These are phyloP conservation scores for Fusarium tuaranense DNA, from an alignment of 2,329 filamentous ascomycete species.

Conservation along the genomic window DNA sequence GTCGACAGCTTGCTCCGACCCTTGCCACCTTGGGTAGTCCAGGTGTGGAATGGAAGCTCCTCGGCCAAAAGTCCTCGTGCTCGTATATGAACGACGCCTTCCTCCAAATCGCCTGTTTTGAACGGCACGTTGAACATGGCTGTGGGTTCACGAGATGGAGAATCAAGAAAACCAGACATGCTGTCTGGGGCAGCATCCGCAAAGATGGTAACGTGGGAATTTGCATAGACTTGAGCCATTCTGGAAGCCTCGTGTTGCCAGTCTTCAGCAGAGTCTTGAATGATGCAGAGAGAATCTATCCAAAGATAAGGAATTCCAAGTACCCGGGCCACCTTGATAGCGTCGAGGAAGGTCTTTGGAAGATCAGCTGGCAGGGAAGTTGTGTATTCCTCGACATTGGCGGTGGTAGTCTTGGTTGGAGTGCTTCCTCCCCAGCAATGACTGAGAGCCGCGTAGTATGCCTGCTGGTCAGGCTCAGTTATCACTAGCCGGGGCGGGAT, in stretches of 20 bases:
- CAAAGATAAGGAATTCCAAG: not conserved
- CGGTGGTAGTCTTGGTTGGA: not conserved
- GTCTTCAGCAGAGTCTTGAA: not conserved
- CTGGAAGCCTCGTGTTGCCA: not conserved
- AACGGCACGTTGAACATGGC: not conserved
- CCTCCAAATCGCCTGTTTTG: not conserved
- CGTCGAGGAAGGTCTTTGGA: not conserved
- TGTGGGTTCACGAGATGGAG: not conserved
- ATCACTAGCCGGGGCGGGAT: not conserved
- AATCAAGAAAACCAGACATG: not conserved
- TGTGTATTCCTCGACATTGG: not conserved
- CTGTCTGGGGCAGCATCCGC: not conserved
- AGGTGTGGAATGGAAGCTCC: not conserved
- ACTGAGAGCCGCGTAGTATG: not conserved
- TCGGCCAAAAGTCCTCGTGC: not conserved
- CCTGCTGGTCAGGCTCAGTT: not conserved
- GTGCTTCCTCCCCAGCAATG: constrained; percentile 1
- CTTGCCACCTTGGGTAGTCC: not conserved
- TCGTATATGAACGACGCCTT: not conserved
- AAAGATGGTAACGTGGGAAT: not conserved
- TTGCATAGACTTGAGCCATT: not conserved
- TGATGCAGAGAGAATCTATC: not conserved
- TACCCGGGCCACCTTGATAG: not conserved
- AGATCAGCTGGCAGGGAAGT: not conserved
- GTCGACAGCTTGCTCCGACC: not conserved